Conservation (phyloP, 345 rosid species). For the Eutrema yunnanense region DNA sequence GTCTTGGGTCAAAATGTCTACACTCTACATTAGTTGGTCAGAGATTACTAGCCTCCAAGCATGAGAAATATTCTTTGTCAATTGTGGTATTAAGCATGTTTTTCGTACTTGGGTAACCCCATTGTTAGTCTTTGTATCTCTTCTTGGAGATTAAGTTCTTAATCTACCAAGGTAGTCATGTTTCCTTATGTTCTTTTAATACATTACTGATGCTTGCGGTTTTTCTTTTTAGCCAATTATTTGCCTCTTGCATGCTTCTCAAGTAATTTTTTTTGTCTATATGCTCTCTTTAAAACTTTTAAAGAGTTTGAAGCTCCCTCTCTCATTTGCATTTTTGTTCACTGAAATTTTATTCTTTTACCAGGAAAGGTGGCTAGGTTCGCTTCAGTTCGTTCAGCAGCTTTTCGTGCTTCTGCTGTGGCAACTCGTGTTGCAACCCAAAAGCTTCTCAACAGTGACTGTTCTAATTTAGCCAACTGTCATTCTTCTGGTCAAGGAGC, state of each 20-base stretch:
- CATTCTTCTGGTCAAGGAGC: slow-evolving; percentile 35
- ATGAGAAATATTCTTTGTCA: slow-evolving; percentile 13
- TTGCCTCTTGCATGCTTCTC: background rate
- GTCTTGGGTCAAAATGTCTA: slow-evolving; percentile 19
- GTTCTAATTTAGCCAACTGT: slow-evolving; percentile 21
- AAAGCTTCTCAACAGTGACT: slow-evolving; percentile 16
- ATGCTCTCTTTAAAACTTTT: background rate
- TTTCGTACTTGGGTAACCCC: background rate
- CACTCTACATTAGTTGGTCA: slow-evolving; percentile 7
- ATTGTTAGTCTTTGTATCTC: background rate
- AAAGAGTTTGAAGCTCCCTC: slow-evolving; percentile 1
- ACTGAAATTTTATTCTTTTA: background rate
- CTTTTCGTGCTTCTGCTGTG: slow-evolving; percentile 65
- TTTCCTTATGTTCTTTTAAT: background rate
- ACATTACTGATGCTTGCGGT: background rate
- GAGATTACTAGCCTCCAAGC: slow-evolving; percentile 7
- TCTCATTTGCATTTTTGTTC: background rate
- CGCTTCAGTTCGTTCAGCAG: slow-evolving; percentile 61
- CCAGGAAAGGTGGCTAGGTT: slow-evolving; percentile 36
- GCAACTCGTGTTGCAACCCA: slow-evolving; percentile 38
- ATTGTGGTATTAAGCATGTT: background rate
- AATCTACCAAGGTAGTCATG: background rate
- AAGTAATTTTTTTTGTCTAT: background rate
- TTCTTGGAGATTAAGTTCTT: background rate
- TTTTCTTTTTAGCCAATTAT: background rate